Conservation (phyloP, 2,329 filamentous ascomycete species). For the Ceratocystis destructans region DNA sequence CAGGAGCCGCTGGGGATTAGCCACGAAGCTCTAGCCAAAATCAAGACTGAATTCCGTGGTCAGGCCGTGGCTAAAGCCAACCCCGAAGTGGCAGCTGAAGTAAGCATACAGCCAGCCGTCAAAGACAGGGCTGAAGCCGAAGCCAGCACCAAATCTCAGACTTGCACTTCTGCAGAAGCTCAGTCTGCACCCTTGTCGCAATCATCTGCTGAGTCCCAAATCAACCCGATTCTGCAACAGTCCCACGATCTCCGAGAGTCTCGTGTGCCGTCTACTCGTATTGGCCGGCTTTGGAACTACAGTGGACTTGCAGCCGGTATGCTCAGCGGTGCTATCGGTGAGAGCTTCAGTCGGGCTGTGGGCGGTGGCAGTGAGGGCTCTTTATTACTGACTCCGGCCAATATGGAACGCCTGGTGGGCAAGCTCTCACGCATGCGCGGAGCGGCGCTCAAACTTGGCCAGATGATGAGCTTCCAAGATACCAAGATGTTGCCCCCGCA, state of each 20-base stretch:
- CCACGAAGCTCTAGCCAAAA: background rate
- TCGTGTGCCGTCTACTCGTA: constrained; percentile 71
- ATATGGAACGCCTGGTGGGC: constrained; percentile 84
- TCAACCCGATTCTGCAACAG: constrained; percentile 22
- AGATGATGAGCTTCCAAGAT: constrained; percentile 98
- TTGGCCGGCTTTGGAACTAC: constrained; percentile 90
- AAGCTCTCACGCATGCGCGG: constrained; percentile 94
- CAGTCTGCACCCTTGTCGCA: background rate
- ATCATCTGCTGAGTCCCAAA: background rate
- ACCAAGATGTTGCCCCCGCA: constrained; percentile 81
- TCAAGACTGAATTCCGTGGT: background rate
- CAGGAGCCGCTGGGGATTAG: constrained; percentile 4
- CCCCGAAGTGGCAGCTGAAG: background rate
- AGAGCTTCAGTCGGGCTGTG: constrained; percentile 67
- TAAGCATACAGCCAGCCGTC: constrained; percentile 15
- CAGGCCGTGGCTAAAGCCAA: background rate
- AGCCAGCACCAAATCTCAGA: constrained; percentile 30
- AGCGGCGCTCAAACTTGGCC: constrained; percentile 89
- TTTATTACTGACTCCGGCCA: constrained; percentile 71
- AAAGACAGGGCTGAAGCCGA: constrained; percentile 30
- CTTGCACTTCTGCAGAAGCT: background rate
- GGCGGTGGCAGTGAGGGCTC: constrained; percentile 53
- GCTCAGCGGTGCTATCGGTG: constrained; percentile 81
- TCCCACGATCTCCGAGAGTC: constrained; percentile 71
- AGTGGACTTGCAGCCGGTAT: constrained; percentile 85